Percentiles rank a stretch among this genome's conserved stretches.
phyloP scores from a whole-genome alignment of 2,329 filamentous ascomycete species.

The Cercospora zeina region DNA sequence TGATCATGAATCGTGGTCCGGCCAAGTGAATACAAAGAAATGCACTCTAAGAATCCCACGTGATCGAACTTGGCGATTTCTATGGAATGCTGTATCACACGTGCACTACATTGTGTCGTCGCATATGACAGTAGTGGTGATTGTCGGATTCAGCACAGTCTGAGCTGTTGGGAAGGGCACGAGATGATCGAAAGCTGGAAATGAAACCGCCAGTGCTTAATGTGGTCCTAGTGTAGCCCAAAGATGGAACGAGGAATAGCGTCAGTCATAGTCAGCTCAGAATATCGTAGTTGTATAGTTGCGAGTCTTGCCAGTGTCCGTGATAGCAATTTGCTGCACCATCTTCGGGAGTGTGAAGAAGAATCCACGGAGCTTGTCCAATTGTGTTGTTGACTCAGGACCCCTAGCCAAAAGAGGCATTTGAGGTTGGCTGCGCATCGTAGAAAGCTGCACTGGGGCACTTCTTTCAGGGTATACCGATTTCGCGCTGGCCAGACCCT shows the following conservation, averaged over 20 bases:
- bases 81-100: neutral
- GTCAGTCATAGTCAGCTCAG: neutral
- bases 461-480: neutral
- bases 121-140: neutral
- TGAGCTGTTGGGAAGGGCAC: neutral
- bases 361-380: too few species aligned
- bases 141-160: neutral
- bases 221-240: too few species aligned
- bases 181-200: neutral
- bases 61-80: neutral
- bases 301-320: neutral
- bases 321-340: neutral
- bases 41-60: neutral
- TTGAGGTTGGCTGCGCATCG: neutral
- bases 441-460: neutral
- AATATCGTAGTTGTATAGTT: neutral
- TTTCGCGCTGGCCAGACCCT: neutral
- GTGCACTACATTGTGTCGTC: neutral
- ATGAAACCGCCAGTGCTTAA: neutral
- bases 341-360: neutral
- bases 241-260: too few species aligned
- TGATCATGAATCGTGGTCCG: neutral
- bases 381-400: too few species aligned
- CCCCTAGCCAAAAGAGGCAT: too few species aligned
- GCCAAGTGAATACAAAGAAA: conserved; percentile 2